These are phyloP conservation scores for Tylopilus rubrobrunneus DNA, from an alignment of 768 basidiomycete species.

Conservation along the genomic window DNA sequence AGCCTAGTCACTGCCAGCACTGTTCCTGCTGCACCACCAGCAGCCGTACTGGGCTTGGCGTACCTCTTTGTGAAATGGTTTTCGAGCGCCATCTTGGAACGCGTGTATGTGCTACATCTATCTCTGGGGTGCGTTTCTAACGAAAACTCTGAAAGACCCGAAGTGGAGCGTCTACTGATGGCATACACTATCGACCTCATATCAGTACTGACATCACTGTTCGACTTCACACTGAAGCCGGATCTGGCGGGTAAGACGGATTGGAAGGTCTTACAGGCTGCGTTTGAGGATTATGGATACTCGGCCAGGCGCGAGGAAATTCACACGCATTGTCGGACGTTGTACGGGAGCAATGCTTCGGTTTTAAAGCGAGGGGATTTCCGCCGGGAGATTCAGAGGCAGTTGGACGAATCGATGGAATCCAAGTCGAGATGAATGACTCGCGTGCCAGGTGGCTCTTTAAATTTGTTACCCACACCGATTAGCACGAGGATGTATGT, in stretches of 20 bases:
- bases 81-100: background rate
- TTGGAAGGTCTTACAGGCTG: too few species aligned
- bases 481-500: too few species aligned
- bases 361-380: background rate
- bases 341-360: background rate
- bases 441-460: too few species aligned
- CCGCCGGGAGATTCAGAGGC: background rate
- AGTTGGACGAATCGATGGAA: background rate
- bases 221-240: slow-evolving; percentile 5
- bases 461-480: too few species aligned
- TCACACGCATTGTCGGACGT: background rate
- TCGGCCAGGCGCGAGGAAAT: too few species aligned
- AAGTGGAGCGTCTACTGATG: slow-evolving; percentile 1
- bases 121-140: background rate
- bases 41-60: slow-evolving; percentile 3
- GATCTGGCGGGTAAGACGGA: slow-evolving; percentile 5
- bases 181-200: slow-evolving; percentile 6
- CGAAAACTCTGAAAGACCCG: background rate
- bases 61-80: slow-evolving; percentile 7
- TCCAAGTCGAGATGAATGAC: too few species aligned
- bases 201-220: background rate
- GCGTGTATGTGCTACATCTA: background rate
- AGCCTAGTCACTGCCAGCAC: background rate
- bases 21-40: background rate
- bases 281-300: too few species aligned